Base-by-base conservation (phyloP, 2,329 filamentous ascomycete genomes). In the Cercospora citrullina region DNA sequence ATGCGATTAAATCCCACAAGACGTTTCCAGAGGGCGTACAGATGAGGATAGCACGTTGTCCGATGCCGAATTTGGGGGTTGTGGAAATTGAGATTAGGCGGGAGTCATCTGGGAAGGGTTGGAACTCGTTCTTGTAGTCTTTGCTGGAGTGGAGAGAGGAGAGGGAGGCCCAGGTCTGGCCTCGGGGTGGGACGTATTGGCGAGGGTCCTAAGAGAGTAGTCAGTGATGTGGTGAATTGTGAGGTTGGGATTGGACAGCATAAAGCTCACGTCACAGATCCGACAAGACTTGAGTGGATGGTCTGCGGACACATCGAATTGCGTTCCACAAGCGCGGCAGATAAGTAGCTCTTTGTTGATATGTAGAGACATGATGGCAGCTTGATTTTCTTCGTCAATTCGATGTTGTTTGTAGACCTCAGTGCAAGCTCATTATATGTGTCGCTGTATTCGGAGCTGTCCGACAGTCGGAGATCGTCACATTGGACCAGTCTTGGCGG, bases 1-100 rank as follows among this genome's bases (percentile, higher is more conserved):
- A 87, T 0, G 91, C 85, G 66, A 95, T 82, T 69, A 90, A 88
- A 78, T 95, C 92, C 92, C 92, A 96, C 1, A 95, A 85, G 1
- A 95, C 79, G 76, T 94, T 94, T 0, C 91, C 91, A 0, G 78
- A 67, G 0, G 86, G 82, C 0, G 90, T 92, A 60, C 84, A 82
- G 12, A 94, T 81, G 2, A 96, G 81, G 58, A 93, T 84, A 21
- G 89, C 89, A 33, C 92, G 85, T 79, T 95, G 89, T 0, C 91
- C 91, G 70, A 95, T 95, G 64, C 83, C 91, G 68, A 93, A 71
- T 61, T 82, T 82, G 26, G 81, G 81, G 45, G 78, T 77, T 1
- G 83, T 84, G 67, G 71, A 77, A 63, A 85, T 81, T 68, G 79
- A 84, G 73, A 77, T 81, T 63, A 85, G 79, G 3, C 77, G 75